phyloP scores from a whole-genome alignment of 371 early-diverging fungal genomes.

The Circinella umbellata region DNA sequence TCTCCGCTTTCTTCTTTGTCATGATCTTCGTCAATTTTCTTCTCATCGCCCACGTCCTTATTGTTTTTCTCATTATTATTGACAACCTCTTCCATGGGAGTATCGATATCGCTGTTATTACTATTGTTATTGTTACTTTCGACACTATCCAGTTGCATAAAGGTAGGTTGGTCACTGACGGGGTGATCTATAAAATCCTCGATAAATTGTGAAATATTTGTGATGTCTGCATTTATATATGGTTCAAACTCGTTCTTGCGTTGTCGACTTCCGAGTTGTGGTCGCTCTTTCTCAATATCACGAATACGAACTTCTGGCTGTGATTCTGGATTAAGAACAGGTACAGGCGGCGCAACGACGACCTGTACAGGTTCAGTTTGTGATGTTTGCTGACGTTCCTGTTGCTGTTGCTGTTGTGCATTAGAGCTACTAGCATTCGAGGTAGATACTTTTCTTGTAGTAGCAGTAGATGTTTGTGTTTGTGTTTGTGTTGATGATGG shows the following conservation, averaged over 20 bases:
- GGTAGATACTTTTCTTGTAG: no score
- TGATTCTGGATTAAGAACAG: constrained; percentile 28
- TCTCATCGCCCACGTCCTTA: no score
- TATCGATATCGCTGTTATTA: neutral
- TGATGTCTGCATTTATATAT: constrained; percentile 65
- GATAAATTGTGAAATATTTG: constrained; percentile 63
- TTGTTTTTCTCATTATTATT: neutral
- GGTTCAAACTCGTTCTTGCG: constrained; percentile 74
- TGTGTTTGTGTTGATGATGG: neutral
- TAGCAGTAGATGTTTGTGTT: no score
- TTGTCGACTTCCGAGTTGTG: constrained; percentile 51
- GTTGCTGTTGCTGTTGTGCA: neutral
- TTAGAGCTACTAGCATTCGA: neutral
- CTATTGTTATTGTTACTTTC: neutral
- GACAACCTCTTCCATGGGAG: neutral
- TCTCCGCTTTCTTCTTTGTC: no score
- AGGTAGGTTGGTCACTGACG: neutral
- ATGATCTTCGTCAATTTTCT: no score
- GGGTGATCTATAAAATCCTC: constrained; percentile 40
- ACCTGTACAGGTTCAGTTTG: constrained; percentile 1
- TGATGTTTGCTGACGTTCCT: neutral
- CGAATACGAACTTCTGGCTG: constrained; percentile 42
- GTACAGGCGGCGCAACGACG: constrained; percentile 13
- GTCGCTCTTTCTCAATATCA: constrained; percentile 49
- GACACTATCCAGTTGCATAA: neutral